These are phyloP conservation scores for Corymbia maculata DNA, from an alignment of 345 rosid genomes.

Conservation along the genomic window DNA sequence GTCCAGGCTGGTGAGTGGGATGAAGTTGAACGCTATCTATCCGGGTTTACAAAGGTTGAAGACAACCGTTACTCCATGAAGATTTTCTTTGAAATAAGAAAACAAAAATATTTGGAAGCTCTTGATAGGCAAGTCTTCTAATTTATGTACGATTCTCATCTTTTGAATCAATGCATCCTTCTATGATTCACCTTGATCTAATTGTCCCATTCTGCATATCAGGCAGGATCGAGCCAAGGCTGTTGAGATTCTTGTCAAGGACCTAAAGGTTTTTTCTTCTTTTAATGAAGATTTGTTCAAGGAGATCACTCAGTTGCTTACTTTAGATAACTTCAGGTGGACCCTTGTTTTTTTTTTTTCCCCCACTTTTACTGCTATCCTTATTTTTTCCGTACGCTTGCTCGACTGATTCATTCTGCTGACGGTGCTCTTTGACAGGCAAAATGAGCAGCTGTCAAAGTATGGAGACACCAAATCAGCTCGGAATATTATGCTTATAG, in stretches of 20 bases:
- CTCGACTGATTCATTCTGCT: neutral
- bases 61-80: slow-evolving; percentile 86
- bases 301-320: slow-evolving; percentile 72
- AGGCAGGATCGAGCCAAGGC: slow-evolving; percentile 77
- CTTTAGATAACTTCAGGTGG: slow-evolving; percentile 73
- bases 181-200: neutral
- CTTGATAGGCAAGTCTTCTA: slow-evolving; percentile 48
- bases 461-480: slow-evolving; percentile 80
- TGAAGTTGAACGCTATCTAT: slow-evolving; percentile 69
- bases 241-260: slow-evolving; percentile 76
- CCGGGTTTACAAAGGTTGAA: slow-evolving; percentile 86
- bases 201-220: neutral
- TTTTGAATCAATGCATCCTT: neutral
- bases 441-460: slow-evolving; percentile 78
- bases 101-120: slow-evolving; percentile 87
- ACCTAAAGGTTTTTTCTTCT: slow-evolving; percentile 62
- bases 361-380: neutral
- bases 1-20: slow-evolving; percentile 85
- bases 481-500: slow-evolving; percentile 53
- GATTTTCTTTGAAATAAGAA: slow-evolving; percentile 84
- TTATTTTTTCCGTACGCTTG: neutral
- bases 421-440: slow-evolving; percentile 23
- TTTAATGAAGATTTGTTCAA: slow-evolving; percentile 70
- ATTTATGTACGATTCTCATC: neutral
- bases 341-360: neutral